These are phyloP conservation scores for Wilhelminamyces savonicus DNA, from an alignment of 805 yeast species.

Conservation along the genomic window DNA sequence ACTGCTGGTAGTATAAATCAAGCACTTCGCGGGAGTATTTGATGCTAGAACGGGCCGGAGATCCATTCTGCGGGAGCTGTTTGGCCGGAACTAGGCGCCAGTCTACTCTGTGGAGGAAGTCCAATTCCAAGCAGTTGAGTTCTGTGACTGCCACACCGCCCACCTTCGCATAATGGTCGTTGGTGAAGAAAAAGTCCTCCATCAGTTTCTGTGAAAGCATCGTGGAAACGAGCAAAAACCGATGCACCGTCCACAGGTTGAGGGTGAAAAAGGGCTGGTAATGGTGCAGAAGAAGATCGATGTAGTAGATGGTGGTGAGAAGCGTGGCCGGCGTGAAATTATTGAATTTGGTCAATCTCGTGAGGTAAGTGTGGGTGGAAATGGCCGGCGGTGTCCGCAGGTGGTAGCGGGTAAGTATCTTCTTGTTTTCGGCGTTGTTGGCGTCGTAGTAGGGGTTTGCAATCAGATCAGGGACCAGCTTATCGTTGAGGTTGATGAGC, in stretches of 20 bases:
- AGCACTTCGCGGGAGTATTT: constrained; percentile 32
- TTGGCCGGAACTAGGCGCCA: constrained; percentile 50
- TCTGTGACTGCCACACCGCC: constrained; percentile 88
- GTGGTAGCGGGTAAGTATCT: constrained; percentile 75
- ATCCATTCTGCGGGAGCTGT: constrained; percentile 13
- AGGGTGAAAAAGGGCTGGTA: constrained; percentile 72
- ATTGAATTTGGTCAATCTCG: constrained; percentile 76
- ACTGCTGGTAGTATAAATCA: constrained; percentile 32
- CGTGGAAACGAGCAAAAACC: constrained; percentile 85
- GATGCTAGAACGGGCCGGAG: constrained; percentile 13
- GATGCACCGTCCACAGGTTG: constrained; percentile 88
- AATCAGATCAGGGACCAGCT: constrained; percentile 28
- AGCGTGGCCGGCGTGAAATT: constrained; percentile 79
- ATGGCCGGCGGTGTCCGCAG: constrained; percentile 90
- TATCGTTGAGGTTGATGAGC: constrained; percentile 70
- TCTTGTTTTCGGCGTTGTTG: constrained; percentile 16
- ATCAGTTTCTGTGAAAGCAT: constrained; percentile 86
- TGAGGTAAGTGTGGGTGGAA: constrained; percentile 68
- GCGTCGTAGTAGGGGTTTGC: constrained; percentile 14
- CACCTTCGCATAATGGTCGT: constrained; percentile 89
- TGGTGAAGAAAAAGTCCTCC: constrained; percentile 92
- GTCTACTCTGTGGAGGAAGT: constrained; percentile 72
- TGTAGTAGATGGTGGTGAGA: constrained; percentile 79
- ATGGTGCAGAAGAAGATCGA: constrained; percentile 73
- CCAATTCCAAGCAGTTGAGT: constrained; percentile 81